Conservation (phyloP, 2,329 filamentous ascomycete genomes). For the Thermothelomyces thermophilus region DNA sequence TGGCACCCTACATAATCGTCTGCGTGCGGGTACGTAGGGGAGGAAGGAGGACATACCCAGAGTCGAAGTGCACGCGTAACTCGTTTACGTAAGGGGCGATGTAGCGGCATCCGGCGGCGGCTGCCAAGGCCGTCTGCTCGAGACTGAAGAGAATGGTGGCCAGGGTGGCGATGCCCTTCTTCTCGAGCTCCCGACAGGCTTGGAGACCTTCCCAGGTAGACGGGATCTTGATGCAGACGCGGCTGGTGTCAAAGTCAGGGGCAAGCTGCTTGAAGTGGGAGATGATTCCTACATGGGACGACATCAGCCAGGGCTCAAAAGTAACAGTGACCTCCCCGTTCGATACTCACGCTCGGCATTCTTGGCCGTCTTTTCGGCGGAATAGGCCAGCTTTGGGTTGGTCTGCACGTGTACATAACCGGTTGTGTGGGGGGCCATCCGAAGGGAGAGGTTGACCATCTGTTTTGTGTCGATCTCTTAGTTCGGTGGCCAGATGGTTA, state of each 20-base stretch:
- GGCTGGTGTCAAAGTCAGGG: conserved; percentile 37
- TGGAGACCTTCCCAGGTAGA: conserved; percentile 57
- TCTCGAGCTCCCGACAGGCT: conserved; percentile 50
- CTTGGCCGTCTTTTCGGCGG: conserved; percentile 40
- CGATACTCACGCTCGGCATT: conserved; percentile 45
- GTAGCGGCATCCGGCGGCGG: conserved; percentile 51
- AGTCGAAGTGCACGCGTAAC: conserved; percentile 54
- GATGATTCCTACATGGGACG: conserved; percentile 43
- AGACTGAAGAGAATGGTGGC: conserved; percentile 59
- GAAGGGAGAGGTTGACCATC: conserved; percentile 50
- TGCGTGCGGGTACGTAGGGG: too few relatives aligned
- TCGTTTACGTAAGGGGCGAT: conserved; percentile 63
- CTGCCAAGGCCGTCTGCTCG: conserved; percentile 52
- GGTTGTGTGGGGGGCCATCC: conserved; percentile 42
- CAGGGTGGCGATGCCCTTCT: conserved; percentile 49
- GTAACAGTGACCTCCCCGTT: not conserved
- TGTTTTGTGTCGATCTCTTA: conserved; percentile 21
- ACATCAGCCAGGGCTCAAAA: not conserved
- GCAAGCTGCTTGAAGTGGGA: conserved; percentile 40
- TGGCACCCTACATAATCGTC: too few relatives aligned
- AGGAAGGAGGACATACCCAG: conserved; percentile 31
- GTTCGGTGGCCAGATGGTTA: conserved; percentile 1
- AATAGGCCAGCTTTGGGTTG: conserved; percentile 50
- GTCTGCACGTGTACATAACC: conserved; percentile 54
- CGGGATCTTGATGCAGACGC: conserved; percentile 58